A percentile compares a stretch with the other conserved stretches of the same genome.
Conservation (phyloP, 2,329 filamentous ascomycete genomes). For the Pseudogymnoascus sp. region DNA sequence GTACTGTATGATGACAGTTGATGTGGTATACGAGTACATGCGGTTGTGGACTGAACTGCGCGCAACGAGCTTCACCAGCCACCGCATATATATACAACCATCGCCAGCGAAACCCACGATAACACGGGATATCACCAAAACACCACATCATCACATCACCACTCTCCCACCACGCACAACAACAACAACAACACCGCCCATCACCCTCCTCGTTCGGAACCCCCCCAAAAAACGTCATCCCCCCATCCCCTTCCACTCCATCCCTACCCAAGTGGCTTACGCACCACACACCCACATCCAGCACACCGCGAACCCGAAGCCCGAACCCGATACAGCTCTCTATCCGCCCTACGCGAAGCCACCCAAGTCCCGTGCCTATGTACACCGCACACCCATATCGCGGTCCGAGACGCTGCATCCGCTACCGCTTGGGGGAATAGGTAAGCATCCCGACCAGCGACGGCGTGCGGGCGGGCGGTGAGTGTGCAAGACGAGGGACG, state of each 20-base stretch:
- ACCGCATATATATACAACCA: background rate
- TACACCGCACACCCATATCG: background rate
- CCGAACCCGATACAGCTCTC: background rate
- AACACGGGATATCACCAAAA: too few relatives aligned
- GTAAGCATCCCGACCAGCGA: background rate
- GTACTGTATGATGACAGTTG: too few relatives aligned
- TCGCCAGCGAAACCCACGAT: background rate
- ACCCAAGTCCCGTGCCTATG: background rate
- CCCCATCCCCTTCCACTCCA: background rate
- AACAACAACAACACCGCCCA: background rate
- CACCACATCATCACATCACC: too few relatives aligned
- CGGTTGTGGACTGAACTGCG: too few relatives aligned
- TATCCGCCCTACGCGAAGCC: background rate
- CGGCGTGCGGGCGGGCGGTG: background rate
- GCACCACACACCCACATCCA: background rate
- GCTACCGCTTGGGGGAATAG: background rate
- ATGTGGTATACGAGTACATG: too few relatives aligned
- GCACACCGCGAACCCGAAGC: background rate
- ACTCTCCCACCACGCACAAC: too few relatives aligned
- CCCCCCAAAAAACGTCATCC: constrained; percentile 2
- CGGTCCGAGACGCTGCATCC: background rate
- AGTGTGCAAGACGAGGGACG: background rate
- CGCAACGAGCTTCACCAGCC: background rate
- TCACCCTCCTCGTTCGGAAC: background rate
- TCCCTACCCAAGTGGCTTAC: background rate